Conservation (phyloP, 805 yeast species). For the Ogataea kodamae region DNA sequence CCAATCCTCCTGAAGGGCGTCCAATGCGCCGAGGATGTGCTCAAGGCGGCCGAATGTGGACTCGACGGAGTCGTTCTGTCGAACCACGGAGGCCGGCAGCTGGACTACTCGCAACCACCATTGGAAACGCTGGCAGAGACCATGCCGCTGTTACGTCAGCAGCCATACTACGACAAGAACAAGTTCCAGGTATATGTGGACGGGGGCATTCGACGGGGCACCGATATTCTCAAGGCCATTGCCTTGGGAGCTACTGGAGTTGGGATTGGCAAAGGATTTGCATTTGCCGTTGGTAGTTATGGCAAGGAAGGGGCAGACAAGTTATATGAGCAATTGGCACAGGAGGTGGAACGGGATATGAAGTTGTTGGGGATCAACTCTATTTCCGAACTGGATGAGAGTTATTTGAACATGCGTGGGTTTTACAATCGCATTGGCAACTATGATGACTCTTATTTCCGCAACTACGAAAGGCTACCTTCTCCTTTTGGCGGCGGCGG, state of each 20-base stretch:
- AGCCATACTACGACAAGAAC: slow-evolving; percentile 32
- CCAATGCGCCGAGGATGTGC: slow-evolving; percentile 58
- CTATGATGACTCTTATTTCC: slow-evolving; percentile 6
- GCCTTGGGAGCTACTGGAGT: slow-evolving; percentile 38
- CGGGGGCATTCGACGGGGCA: slow-evolving; percentile 37
- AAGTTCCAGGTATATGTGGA: slow-evolving; percentile 34
- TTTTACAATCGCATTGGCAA: slow-evolving; percentile 7
- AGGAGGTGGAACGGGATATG: slow-evolving; percentile 66
- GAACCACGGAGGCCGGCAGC: slow-evolving; percentile 71
- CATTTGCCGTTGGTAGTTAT: slow-evolving; percentile 10
- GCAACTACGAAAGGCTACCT: slow-evolving; percentile 5
- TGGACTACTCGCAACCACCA: slow-evolving; percentile 56
- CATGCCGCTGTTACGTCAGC: slow-evolving; percentile 32
- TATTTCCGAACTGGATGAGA: slow-evolving; percentile 4
- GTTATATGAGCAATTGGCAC: slow-evolving; percentile 51
- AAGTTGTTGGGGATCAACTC: slow-evolving; percentile 50
- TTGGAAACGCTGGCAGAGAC: slow-evolving; percentile 54
- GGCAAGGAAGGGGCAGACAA: slow-evolving; percentile 44
- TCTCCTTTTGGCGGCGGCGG: slow-evolving; percentile 2
- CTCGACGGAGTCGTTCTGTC: slow-evolving; percentile 61
- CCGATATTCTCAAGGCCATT: slow-evolving; percentile 35
- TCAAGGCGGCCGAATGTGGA: slow-evolving; percentile 50
- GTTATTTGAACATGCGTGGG: slow-evolving; percentile 7
- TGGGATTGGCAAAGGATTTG: slow-evolving; percentile 32
- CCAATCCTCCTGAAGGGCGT: slow-evolving; percentile 55